Base-by-base conservation (phyloP, 345 rosid genomes). In the Bruguiera sexangula region DNA sequence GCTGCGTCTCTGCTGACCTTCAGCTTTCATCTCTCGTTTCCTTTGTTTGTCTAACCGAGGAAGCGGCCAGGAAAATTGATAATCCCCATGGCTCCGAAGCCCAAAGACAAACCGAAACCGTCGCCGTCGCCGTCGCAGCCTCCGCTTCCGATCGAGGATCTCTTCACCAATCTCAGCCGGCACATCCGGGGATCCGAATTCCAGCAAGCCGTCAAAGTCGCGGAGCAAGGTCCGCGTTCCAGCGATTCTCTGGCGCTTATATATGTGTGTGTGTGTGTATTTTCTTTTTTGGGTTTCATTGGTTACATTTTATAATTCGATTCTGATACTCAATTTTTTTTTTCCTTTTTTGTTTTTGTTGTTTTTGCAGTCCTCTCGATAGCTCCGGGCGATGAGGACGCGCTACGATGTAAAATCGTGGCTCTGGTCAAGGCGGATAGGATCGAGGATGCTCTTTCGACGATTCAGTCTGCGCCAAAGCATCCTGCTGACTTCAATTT, bases 331-430 rank as follows among this genome's bases (percentile, higher is more conserved):
- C 62, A 24, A 7, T 72, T 43, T 22, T 66, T n/a, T n/a, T 39
- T 6, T 67, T 39, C 8, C 1, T 6, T 22, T 50, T 53, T 55
- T 19, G 2, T 3, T 31, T 27, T 27, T 27, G 29, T 4, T 55
- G 22, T 22, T 62, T 62, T 60, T 63, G 79, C 85, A 95, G 99
- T 95, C 58, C 81, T 95, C 39, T 73, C 88, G 9, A 70, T 84
- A 60, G 81, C 81, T 60, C 93, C 96, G 24, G 80, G 79, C 68
- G 97, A 95, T 51, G 97, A 86, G 78, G 99, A 95, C 66, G 96
- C 97, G 60, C 75, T 88, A 77, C 83, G 87, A 72, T 92, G 99
- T 81, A 90, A 95, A 75, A 85, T 90, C 24, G 96, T 87, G 75
- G 91, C 96, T 31, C 63, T 95, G 73, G 81, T 95, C 2, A 88